Evolutionary conservation across 176 grass and related monocot genomes (phyloP).

Genomic region (Oryza rufipogon): DNA sequence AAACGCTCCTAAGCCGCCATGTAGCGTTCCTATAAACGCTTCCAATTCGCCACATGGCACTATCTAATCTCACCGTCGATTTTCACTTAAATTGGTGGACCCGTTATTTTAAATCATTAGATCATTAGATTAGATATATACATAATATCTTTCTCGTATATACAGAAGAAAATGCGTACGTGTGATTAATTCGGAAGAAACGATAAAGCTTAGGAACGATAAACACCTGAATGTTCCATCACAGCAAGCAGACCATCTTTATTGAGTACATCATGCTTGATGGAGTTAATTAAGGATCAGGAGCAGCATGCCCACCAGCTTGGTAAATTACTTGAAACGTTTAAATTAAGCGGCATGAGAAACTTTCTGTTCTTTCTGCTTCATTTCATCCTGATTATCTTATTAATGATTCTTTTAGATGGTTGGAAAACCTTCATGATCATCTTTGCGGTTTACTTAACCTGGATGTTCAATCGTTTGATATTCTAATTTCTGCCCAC

Average conservation of each 20-base stretch:
- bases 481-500: neutral
- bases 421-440: neutral
- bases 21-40: too few relatives aligned
- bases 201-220: too few relatives aligned
- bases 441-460: neutral
- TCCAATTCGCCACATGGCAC: too few relatives aligned
- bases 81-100: too few relatives aligned
- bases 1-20: too few relatives aligned
- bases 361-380: conserved; percentile 13
- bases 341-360: conserved; percentile 70
- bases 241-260: conserved; percentile 83
- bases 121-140: too few relatives aligned
- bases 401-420: conserved; percentile 16
- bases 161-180: too few relatives aligned
- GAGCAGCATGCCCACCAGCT: conserved; percentile 90
- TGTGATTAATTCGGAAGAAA: too few relatives aligned
- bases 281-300: conserved; percentile 76
- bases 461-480: neutral
- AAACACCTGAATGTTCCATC: conserved; percentile 29
- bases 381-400: conserved; percentile 20
- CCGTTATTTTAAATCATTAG: too few relatives aligned
- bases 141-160: too few relatives aligned
- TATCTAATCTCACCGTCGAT: too few relatives aligned
- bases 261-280: conserved; percentile 99
- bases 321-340: conserved; percentile 80